Evolutionary conservation across 108 stramenopile species (phyloP).

Genomic region (Nitzschia inconspicua): DNA sequence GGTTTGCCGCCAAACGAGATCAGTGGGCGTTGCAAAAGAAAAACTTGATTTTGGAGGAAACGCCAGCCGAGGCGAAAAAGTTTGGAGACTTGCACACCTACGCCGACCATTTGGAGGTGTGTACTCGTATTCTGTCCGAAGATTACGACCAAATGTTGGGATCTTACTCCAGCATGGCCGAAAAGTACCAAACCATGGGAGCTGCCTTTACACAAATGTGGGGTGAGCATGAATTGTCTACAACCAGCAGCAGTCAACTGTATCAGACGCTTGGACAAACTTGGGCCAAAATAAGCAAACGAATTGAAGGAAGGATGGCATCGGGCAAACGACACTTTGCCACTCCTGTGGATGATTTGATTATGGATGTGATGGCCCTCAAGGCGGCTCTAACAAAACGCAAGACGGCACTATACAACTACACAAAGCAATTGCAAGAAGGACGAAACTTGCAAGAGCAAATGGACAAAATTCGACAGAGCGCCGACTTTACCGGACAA

Average conservation of each 20-base stretch:
- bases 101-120: conserved; percentile 25
- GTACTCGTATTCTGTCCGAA: conserved; percentile 24
- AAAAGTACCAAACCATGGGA: conserved; percentile 23
- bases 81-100: conserved; percentile 28
- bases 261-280: conserved; percentile 28
- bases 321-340: conserved; percentile 12
- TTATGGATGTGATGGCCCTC: conserved; percentile 27
- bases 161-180: background rate
- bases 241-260: conserved; percentile 28
- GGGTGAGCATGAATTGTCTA: conserved; percentile 38
- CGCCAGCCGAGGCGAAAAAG: conserved; percentile 30
- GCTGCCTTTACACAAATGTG: conserved; percentile 33
- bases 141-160: conserved; percentile 9
- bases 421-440: conserved; percentile 21
- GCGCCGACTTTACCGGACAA: background rate
- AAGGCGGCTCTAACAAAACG: conserved; percentile 24
- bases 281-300: conserved; percentile 20
- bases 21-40: conserved; percentile 19
- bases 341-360: conserved; percentile 27
- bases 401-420: conserved; percentile 20
- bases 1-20: conserved; percentile 14
- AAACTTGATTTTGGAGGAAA: conserved; percentile 21
- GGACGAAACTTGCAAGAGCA: conserved; percentile 7
- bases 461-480: conserved; percentile 22
- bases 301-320: conserved; percentile 1